phyloP scores from a whole-genome alignment of 129 eudicot genomes.

The Pittosporum tobira region DNA sequence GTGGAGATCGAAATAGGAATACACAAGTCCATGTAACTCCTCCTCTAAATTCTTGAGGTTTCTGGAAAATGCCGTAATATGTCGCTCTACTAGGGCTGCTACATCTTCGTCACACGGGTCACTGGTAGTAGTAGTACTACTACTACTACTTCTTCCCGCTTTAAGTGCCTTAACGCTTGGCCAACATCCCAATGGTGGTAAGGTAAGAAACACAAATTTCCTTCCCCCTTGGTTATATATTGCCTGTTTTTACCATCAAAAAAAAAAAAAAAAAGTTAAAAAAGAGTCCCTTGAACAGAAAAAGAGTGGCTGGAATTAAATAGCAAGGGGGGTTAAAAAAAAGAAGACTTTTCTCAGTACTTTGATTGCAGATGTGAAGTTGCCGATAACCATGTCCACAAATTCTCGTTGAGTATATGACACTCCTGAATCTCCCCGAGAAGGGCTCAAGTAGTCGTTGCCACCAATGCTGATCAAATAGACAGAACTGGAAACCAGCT shows the following conservation, averaged over 20 bases:
- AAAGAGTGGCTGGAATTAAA: background rate
- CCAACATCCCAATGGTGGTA: slow-evolving; percentile 40
- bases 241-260: slow-evolving; percentile 20
- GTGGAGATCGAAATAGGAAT: slow-evolving; percentile 21
- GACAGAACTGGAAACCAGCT: slow-evolving; percentile 35
- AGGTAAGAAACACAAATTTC: slow-evolving; percentile 31
- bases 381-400: slow-evolving; percentile 37
- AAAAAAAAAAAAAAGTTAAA: too few relatives aligned
- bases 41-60: slow-evolving; percentile 11
- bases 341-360: slow-evolving; percentile 19
- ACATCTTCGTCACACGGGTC: slow-evolving; percentile 24
- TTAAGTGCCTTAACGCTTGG: slow-evolving; percentile 20
- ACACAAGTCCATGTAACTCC: slow-evolving; percentile 29
- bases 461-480: slow-evolving; percentile 48
- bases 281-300: too few relatives aligned
- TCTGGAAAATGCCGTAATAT: slow-evolving; percentile 15
- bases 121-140: too few relatives aligned
- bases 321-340: background rate
- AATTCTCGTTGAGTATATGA: slow-evolving; percentile 10
- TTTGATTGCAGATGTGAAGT: slow-evolving; percentile 28
- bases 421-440: slow-evolving; percentile 13
- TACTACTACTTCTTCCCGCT: background rate
- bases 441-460: slow-evolving; percentile 46
- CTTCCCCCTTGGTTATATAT: slow-evolving; percentile 42
- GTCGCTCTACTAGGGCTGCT: slow-evolving; percentile 19